phyloP scores from a whole-genome alignment of 306 rosid species.

The Lotus japonicus region DNA sequence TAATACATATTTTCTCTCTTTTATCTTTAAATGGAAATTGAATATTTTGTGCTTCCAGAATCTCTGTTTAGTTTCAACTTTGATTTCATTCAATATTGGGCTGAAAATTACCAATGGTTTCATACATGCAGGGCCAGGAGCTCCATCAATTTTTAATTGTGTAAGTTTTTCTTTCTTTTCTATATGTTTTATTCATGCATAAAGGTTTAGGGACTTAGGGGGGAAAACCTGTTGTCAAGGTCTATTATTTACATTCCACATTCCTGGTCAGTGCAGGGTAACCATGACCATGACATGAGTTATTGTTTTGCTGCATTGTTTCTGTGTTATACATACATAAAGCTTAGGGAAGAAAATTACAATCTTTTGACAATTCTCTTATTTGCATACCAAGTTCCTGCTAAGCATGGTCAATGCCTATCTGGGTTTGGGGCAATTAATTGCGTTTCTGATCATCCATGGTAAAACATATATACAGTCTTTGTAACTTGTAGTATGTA shows the following conservation, averaged over 20 bases:
- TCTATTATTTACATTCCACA: not conserved
- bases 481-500: too few relatives aligned
- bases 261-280: too few relatives aligned
- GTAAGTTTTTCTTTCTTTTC: not conserved
- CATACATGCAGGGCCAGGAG: constrained; percentile 65
- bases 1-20: not conserved
- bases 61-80: not conserved
- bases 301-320: not conserved
- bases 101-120: not conserved
- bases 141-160: constrained; percentile 72
- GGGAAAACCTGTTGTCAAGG: not conserved
- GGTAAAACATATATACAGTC: too few relatives aligned
- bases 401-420: not conserved
- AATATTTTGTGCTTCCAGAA: not conserved
- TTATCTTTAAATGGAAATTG: not conserved
- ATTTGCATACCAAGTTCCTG: too few relatives aligned
- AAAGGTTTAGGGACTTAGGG: constrained; percentile 1
- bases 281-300: not conserved
- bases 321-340: not conserved
- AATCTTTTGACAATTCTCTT: too few relatives aligned
- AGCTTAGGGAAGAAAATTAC: too few relatives aligned
- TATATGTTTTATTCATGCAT: not conserved
- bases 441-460: too few relatives aligned
- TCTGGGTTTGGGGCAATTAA: not conserved
- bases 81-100: too few relatives aligned